phyloP scores from a whole-genome alignment of 306 rosid genomes.

The Purshia tridentata region DNA sequence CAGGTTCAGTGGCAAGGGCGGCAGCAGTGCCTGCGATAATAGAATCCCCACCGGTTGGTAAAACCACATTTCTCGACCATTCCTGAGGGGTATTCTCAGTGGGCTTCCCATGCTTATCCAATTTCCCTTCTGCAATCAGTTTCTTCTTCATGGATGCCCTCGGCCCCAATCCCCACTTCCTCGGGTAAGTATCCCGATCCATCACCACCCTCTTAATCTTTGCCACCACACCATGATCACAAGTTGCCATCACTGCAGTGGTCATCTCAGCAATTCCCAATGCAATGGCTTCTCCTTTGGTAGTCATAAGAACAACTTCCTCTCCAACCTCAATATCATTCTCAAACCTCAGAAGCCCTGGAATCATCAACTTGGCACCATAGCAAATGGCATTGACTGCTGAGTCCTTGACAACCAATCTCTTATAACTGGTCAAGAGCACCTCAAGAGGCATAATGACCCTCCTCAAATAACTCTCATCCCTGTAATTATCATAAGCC shows the following conservation, averaged over 20 bases:
- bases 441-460: constrained; percentile 77
- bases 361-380: constrained; percentile 87
- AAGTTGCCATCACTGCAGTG: constrained; percentile 81
- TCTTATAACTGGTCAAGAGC: constrained; percentile 70
- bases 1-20: constrained; percentile 30
- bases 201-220: constrained; percentile 87
- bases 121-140: constrained; percentile 59
- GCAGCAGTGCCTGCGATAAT: constrained; percentile 58
- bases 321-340: constrained; percentile 78
- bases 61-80: constrained; percentile 64
- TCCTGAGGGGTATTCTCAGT: constrained; percentile 62
- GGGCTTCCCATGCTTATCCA: constrained; percentile 79
- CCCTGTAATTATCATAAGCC: constrained; percentile 62
- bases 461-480: constrained; percentile 76
- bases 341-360: constrained; percentile 78
- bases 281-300: constrained; percentile 81
- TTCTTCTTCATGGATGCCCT: constrained; percentile 81
- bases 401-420: constrained; percentile 83
- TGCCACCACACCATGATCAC: constrained; percentile 85
- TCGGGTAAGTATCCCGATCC: constrained; percentile 86
- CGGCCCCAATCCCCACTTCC: constrained; percentile 89
- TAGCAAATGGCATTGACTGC: constrained; percentile 86
- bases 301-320: constrained; percentile 81
- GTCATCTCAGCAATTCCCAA: constrained; percentile 92
- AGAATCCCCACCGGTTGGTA: constrained; percentile 62